Base-by-base conservation (phyloP, 768 basidiomycete genomes). In the Calocybe cyanea region DNA sequence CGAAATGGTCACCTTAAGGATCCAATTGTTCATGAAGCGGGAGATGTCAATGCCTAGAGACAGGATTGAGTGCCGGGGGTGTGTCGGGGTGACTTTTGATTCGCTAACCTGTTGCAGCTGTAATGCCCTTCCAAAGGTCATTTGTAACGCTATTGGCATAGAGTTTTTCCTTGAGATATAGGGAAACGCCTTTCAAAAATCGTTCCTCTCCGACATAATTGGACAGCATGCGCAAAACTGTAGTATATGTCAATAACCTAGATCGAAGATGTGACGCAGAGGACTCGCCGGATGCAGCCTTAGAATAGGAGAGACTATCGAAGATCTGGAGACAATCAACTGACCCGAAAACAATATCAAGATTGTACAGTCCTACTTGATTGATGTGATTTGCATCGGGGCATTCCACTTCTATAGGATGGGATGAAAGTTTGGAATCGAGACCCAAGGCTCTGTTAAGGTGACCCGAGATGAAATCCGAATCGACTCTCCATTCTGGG, bases 191-290 rank as follows among this genome's bases (percentile, higher is more conserved):
- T 56, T 82, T 80, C 41, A 93, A 66, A 78, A 98, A 96, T 46
- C 68, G 75, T 5, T 92, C 90, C 63, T 96, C 85, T 38, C 94
- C 92, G 15, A 94, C 90, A 51, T 87, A 85, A 59, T 81, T 80
- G 17, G 84, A 81, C 45, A 98, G 71, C 94, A 98, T 98, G 57
- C 92, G 87, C 38, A 98, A 78, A n/a, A 96, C 94, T 77, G 59
- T 2, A 14, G 13, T 9, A n/a, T 7, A 28, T 17, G 19, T 49
- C 21, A 49, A 41, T 23, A 10, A 28, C 11, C 7, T 17, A 24
- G 8, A 17, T 7, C 43, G 11, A 11, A 28, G 11, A 25, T n/a
- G 11, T 46, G 14, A n/a, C 7, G 20, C 10, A 30, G 21, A 45
- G 14, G 14, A 56, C 69, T 25, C 53, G 86, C 85, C 81, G 20